Evolutionary conservation across 306 rosid genomes (phyloP).

Genomic region (Quercus suber): DNA sequence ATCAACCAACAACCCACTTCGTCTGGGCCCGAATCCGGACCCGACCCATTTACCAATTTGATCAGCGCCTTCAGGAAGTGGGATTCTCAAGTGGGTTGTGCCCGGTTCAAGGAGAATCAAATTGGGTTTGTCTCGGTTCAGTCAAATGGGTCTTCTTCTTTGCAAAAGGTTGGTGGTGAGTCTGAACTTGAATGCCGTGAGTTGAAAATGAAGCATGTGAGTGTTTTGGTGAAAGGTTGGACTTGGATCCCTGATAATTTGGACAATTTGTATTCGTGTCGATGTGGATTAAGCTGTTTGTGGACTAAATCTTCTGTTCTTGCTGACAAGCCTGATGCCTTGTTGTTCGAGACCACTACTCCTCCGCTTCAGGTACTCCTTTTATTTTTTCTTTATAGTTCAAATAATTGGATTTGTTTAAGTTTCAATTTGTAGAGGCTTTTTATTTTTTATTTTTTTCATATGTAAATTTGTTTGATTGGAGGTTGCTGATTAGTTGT

Average conservation of each 20-base stretch:
- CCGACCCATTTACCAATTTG: slow-evolving; percentile 62
- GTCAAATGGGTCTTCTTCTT: slow-evolving; percentile 47
- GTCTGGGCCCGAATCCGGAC: background rate
- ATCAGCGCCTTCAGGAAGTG: slow-evolving; percentile 62
- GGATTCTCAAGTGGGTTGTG: slow-evolving; percentile 78
- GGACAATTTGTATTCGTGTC: slow-evolving; percentile 80
- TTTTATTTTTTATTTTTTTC: background rate
- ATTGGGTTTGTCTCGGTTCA: slow-evolving; percentile 12
- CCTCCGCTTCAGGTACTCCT: slow-evolving; percentile 75
- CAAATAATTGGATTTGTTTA: background rate
- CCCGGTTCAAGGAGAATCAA: slow-evolving; percentile 45
- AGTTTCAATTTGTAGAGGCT: background rate
- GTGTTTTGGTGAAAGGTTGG: slow-evolving; percentile 84
- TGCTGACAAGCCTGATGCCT: slow-evolving; percentile 89
- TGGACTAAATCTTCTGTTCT: slow-evolving; percentile 94
- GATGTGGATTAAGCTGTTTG: slow-evolving; percentile 86
- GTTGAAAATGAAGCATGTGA: slow-evolving; percentile 47
- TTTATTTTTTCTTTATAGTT: background rate
- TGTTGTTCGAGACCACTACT: slow-evolving; percentile 64
- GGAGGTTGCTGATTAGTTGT: background rate
- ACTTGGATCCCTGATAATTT: slow-evolving; percentile 96
- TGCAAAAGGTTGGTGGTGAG: slow-evolving; percentile 43
- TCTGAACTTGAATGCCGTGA: slow-evolving; percentile 37
- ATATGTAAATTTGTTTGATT: background rate
- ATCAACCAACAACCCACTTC: slow-evolving; percentile 16